These are phyloP conservation scores for Gossypium anomalum DNA, from an alignment of 345 rosid genomes.

Conservation along the genomic window DNA sequence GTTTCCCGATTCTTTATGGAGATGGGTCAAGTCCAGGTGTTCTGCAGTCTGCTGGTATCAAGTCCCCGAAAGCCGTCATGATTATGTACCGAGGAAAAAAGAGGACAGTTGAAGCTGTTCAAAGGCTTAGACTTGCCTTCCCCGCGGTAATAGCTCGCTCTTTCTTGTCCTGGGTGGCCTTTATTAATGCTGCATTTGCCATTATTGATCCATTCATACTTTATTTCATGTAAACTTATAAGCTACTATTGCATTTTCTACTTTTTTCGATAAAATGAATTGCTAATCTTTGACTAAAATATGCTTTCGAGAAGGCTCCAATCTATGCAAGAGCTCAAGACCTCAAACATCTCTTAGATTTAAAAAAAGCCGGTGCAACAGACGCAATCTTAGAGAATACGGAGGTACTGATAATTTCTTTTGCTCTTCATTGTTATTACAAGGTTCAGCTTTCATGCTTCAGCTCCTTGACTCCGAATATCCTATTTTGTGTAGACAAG, in stretches of 20 bases:
- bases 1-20: constrained; percentile 84
- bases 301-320: constrained; percentile 50
- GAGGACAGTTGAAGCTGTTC: constrained; percentile 76
- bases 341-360: constrained; percentile 72
- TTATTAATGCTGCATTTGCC: too few species aligned
- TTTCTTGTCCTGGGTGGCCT: not conserved
- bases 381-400: constrained; percentile 89
- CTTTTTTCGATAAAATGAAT: not conserved
- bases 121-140: constrained; percentile 86
- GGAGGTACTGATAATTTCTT: constrained; percentile 43
- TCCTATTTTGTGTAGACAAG: constrained; percentile 60
- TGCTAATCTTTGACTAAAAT: constrained; percentile 16
- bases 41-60: constrained; percentile 79
- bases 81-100: constrained; percentile 81
- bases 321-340: constrained; percentile 92
- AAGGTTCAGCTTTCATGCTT: not conserved
- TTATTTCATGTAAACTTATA: too few species aligned
- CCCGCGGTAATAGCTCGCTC: constrained; percentile 47
- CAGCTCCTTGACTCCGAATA: not conserved
- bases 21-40: constrained; percentile 88
- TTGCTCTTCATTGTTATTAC: not conserved
- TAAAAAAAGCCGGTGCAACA: constrained; percentile 89
- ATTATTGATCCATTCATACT: too few species aligned
- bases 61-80: constrained; percentile 90
- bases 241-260: too few species aligned